Evolutionary conservation across 139 green algal genomes (phyloP), one percentile per base, ranked within the genome.

Genomic region (Chlorella sp.): DNA sequence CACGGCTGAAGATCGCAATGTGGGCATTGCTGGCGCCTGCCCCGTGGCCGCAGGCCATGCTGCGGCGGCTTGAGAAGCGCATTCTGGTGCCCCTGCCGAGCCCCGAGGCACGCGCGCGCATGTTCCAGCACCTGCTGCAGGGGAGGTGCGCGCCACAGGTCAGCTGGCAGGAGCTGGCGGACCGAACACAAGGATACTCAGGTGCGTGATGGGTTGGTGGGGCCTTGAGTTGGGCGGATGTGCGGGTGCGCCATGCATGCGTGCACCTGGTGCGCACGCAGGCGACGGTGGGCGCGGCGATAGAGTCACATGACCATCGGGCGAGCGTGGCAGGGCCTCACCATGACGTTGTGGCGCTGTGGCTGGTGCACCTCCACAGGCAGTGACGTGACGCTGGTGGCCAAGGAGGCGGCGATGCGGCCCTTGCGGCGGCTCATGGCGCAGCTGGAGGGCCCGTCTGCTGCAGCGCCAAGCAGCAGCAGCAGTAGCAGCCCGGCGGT

Each of bases 371-470:
- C 42, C 10, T 55, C 10, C 42, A 55, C 70, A 74, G 84, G 85
- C 20, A 74, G 61, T 51, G 86, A 91, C 55, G 77, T 91, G 51
- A 65, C 67, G 17, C 73, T 86, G 42, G 73, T 88, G 32, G 82
- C 83, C 71, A 88, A 88, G 55, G 86, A 91, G 65, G 81, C 83
- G 30, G 86, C 86, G 3, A 91, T 91, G 86, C 75, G 83, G 27
- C 86, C 86, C 0, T 75, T 91, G 55, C 31, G 86, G 2, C 67
- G 85, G 5, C 73, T 90, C 33, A 80, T 90, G 82, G 27, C 62
- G 0, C 33, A 74, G 49, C 67, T 90, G 51, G 85, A 90, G 69
- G 64, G 74, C n/a, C 49, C 50, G 27, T n/a, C n/a, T n/a, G n/a
- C n/a, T n/a, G n/a, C n/a, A n/a, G n/a, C n/a, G n/a, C n/a, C n/a